Percentiles rank a stretch among this genome's conserved stretches.
phyloP scores from a whole-genome alignment of 2,329 filamentous ascomycete genomes.

The Dothistroma septosporum region DNA sequence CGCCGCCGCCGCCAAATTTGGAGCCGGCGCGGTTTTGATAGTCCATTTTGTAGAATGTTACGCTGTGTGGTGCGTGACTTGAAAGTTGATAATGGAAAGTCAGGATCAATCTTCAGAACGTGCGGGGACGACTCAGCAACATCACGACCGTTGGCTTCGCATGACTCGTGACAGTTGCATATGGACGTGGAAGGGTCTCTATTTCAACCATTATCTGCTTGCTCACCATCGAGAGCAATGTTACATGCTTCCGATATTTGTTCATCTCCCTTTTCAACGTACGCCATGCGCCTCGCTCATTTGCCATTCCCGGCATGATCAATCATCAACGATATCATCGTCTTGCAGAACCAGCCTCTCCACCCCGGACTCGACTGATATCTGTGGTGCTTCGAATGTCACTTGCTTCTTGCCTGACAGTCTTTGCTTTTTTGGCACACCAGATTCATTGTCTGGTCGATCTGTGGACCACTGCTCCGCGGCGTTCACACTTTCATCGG shows the following conservation, averaged over 20 bases:
- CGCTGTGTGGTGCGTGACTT: neutral
- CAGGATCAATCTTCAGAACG: neutral
- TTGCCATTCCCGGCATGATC: slow-evolving; percentile 1
- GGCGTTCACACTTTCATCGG: neutral
- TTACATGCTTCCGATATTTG: neutral
- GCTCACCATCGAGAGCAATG: neutral
- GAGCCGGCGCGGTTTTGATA: slow-evolving; percentile 86
- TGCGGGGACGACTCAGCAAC: neutral
- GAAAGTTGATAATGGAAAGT: neutral
- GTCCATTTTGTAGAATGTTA: slow-evolving; percentile 25
- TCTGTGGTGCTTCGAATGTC: slow-evolving; percentile 20
- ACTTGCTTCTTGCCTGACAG: slow-evolving; percentile 9
- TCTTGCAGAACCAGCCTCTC: slow-evolving; percentile 43
- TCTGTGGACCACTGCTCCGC: slow-evolving; percentile 44
- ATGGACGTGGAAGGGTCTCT: neutral
- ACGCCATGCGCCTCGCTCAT: slow-evolving; percentile 16
- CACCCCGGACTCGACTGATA: slow-evolving; percentile 29
- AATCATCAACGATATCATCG: slow-evolving; percentile 47
- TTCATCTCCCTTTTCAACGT: neutral
- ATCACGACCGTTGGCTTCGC: neutral
- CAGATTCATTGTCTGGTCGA: slow-evolving; percentile 29
- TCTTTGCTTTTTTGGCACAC: slow-evolving; percentile 12
- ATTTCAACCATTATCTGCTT: neutral
- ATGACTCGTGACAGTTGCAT: neutral
- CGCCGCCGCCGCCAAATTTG: slow-evolving; percentile 96